A percentile compares a stretch with the other conserved stretches of the same genome.
Conservation (phyloP, 2,329 filamentous ascomycete genomes). For the Orbilia ellipsospora region DNA sequence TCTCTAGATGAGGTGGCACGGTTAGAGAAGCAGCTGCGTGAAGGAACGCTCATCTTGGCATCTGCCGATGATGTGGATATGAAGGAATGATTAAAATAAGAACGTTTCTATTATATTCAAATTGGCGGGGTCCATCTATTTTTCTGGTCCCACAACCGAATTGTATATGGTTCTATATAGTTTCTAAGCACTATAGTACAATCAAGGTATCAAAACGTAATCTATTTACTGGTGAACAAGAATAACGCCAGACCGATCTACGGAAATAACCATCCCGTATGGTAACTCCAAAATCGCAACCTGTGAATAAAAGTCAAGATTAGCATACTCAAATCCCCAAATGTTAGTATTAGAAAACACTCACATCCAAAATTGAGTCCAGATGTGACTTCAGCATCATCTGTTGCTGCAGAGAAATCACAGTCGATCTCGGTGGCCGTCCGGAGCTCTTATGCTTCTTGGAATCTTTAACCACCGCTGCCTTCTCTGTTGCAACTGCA, state of each 20-base stretch:
- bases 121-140: neutral
- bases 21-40: slow-evolving; percentile 90
- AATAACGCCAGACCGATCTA: slow-evolving; percentile 86
- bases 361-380: slow-evolving; percentile 85
- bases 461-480: slow-evolving; percentile 57
- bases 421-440: slow-evolving; percentile 76
- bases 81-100: slow-evolving; percentile 32
- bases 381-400: slow-evolving; percentile 85
- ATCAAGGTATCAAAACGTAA: slow-evolving; percentile 25
- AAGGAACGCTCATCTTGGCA: slow-evolving; percentile 77
- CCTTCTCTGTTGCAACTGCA: slow-evolving; percentile 73
- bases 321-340: slow-evolving; percentile 9
- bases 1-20: slow-evolving; percentile 89
- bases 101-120: no score
- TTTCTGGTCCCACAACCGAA: neutral
- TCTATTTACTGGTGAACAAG: slow-evolving; percentile 76
- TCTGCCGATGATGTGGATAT: slow-evolving; percentile 50
- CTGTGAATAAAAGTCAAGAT: slow-evolving; percentile 35
- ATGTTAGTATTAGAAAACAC: slow-evolving; percentile 23
- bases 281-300: slow-evolving; percentile 82
- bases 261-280: slow-evolving; percentile 91
- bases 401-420: slow-evolving; percentile 89
- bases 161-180: neutral
- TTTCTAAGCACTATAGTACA: slow-evolving; percentile 1
- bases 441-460: slow-evolving; percentile 60